These are phyloP conservation scores for Hyparrhenia diplandra DNA, from an alignment of 176 grass and related monocot species.

Conservation along the genomic window DNA sequence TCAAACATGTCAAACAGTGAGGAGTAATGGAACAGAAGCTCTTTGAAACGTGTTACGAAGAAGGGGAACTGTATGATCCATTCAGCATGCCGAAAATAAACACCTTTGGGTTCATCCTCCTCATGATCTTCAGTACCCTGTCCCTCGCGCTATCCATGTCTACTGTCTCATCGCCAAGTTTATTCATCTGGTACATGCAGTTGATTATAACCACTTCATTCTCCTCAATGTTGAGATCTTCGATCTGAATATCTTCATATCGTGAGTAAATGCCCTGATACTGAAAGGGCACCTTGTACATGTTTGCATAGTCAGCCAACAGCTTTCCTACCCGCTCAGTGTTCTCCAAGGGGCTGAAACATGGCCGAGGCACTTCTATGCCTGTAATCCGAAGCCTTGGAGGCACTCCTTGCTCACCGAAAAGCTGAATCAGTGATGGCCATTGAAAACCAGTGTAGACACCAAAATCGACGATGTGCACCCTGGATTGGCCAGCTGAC, in stretches of 20 bases:
- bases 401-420: slow-evolving; percentile 27
- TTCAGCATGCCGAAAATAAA: slow-evolving; percentile 25
- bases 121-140: slow-evolving; percentile 32
- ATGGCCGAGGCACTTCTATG: slow-evolving; percentile 49
- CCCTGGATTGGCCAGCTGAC: slow-evolving; percentile 22
- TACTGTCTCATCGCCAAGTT: slow-evolving; percentile 37
- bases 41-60: slow-evolving; percentile 38
- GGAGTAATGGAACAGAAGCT: slow-evolving; percentile 29
- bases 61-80: slow-evolving; percentile 35
- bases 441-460: slow-evolving; percentile 69
- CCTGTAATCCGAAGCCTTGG: slow-evolving; percentile 62
- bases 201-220: slow-evolving; percentile 33
- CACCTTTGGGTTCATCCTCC: slow-evolving; percentile 23
- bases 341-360: slow-evolving; percentile 36
- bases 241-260: slow-evolving; percentile 41
- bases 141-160: slow-evolving; percentile 27
- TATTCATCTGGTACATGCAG: slow-evolving; percentile 22
- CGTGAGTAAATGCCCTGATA: slow-evolving; percentile 48
- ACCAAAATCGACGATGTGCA: slow-evolving; percentile 76
- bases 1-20: slow-evolving; percentile 30
- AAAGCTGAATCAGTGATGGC: slow-evolving; percentile 53
- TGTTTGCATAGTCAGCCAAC: slow-evolving; percentile 55
- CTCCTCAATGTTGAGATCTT: slow-evolving; percentile 28
- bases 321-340: slow-evolving; percentile 33
- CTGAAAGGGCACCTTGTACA: slow-evolving; percentile 58